phyloP scores from a whole-genome alignment of 768 basidiomycete species.

The Lyophyllum decastes region DNA sequence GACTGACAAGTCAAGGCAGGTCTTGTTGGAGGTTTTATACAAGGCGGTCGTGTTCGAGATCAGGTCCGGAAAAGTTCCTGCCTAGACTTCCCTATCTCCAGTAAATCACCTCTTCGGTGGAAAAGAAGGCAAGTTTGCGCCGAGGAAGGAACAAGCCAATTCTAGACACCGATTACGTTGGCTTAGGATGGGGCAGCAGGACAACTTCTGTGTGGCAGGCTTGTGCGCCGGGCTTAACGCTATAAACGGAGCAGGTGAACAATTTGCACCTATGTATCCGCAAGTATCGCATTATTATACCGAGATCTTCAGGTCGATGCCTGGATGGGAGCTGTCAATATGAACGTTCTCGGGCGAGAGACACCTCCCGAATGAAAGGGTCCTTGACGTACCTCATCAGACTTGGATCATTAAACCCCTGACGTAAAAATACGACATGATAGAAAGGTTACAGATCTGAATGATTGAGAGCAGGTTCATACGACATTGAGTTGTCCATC shows the following conservation, averaged over 20 bases:
- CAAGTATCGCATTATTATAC: slow-evolving; percentile 11
- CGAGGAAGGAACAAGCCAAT: slow-evolving; percentile 19
- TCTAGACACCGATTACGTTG: slow-evolving; percentile 28
- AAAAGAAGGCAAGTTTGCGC: slow-evolving; percentile 20
- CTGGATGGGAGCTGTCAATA: slow-evolving; percentile 18
- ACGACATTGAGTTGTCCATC: neutral
- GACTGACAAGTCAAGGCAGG: slow-evolving; percentile 12
- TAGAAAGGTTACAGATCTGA: slow-evolving; percentile 11
- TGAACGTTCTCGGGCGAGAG: neutral
- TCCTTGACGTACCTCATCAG: slow-evolving; percentile 17
- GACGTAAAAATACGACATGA: slow-evolving; percentile 7
- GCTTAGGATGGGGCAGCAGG: neutral
- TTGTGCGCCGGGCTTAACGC: neutral
- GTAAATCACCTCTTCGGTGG: slow-evolving; percentile 19
- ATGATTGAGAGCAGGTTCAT: slow-evolving; percentile 6
- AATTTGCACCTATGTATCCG: slow-evolving; percentile 11
- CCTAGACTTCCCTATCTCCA: slow-evolving; percentile 22
- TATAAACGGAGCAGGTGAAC: slow-evolving; percentile 22
- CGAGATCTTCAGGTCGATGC: slow-evolving; percentile 10
- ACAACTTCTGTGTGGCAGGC: slow-evolving; percentile 3
- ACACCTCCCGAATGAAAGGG: slow-evolving; percentile 7
- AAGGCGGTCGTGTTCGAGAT: slow-evolving; percentile 21
- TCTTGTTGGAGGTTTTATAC: slow-evolving; percentile 27
- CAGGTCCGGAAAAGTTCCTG: slow-evolving; percentile 30
- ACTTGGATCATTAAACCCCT: slow-evolving; percentile 4